Conservation (phyloP, 257 asterid genomes). For the Scutellaria barbata region DNA sequence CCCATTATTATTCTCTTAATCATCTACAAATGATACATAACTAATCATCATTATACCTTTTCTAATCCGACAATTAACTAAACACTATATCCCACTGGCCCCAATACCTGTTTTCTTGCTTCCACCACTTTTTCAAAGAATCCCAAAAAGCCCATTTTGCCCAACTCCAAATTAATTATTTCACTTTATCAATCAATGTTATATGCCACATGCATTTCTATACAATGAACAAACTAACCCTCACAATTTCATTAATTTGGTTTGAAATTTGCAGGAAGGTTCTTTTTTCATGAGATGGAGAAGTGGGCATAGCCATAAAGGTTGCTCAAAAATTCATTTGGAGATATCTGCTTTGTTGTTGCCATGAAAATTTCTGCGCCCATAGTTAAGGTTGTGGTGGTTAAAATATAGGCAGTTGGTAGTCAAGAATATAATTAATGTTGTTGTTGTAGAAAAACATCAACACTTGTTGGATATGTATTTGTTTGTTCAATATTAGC, state of each 20-base stretch:
- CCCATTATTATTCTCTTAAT: slow-evolving; percentile 8
- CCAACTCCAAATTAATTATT: too few relatives aligned
- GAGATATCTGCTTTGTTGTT: slow-evolving; percentile 4
- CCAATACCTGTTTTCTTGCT: not conserved
- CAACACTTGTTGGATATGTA: slow-evolving; percentile 22
- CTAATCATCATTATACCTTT: not conserved
- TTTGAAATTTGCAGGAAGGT: too few relatives aligned
- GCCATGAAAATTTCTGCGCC: slow-evolving; percentile 27
- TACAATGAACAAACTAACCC: too few relatives aligned
- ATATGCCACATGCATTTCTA: too few relatives aligned
- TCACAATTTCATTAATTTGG: not conserved
- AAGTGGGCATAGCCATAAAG: not conserved
- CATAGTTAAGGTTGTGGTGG: slow-evolving; percentile 37
- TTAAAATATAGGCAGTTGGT: slow-evolving; percentile 24
- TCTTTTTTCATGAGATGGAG: slow-evolving; percentile 14
- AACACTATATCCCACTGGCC: not conserved
- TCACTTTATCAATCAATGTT: too few relatives aligned
- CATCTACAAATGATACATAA: not conserved
- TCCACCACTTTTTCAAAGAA: too few relatives aligned
- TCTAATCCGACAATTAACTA: not conserved
- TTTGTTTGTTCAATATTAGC: not conserved
- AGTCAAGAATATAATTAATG: slow-evolving; percentile 4
- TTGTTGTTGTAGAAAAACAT: slow-evolving; percentile 10
- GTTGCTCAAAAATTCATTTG: slow-evolving; percentile 3
- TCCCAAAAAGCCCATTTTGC: too few relatives aligned